Base-by-base conservation (phyloP, 495 filamentous ascomycete genomes). In the Daldinia concentrica region DNA sequence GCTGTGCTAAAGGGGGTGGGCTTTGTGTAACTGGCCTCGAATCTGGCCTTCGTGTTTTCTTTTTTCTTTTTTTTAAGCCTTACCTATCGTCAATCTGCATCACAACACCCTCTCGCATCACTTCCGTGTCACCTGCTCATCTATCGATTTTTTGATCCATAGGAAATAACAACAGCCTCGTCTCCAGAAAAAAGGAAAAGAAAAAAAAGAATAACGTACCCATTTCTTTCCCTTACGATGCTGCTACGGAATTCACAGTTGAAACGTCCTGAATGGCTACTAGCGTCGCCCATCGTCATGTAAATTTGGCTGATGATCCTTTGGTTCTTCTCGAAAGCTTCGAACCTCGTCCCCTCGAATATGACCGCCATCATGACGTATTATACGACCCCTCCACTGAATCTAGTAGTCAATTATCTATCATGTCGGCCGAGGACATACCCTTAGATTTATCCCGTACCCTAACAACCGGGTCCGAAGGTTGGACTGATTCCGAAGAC, bases 401-500 rank as follows among this genome's bases (percentile, higher is more conserved):
- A 48, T 66, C 68, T 39, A 74, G 67, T 62, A 59, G 68, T 61
- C 66, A 59, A 63, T 45, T 58, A 61, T 74, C 72, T 54, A 68
- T 66, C 59, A 77, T 77, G 75, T 62, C 73, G 58, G 45, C 54
- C 65, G 75, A 72, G 65, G 70, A 74, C 37, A 73, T 66, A 56
- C 74, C 72, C 68, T 61, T 75, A 29, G 36, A 71, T 26, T 27
- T 66, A 43, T 77, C 75, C 26, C 73, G 55, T 27, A 75, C 67
- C 9, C 72, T 67, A 50, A 68, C 61, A 14, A 66, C 59, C 29
- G 70, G 69, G 45, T 73, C 71, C 52, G 73, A 75, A 45, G 59
- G 61, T 43, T 76, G 62, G 62, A 64, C 69, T 17, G 67, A 72
- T 58, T 60, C 71, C 57, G 71, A 62, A 50, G 67, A 70, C 30